Base-by-base conservation (phyloP, 1,139 yeast genomes). In the Magnusiomyces tetraspermus region DNA sequence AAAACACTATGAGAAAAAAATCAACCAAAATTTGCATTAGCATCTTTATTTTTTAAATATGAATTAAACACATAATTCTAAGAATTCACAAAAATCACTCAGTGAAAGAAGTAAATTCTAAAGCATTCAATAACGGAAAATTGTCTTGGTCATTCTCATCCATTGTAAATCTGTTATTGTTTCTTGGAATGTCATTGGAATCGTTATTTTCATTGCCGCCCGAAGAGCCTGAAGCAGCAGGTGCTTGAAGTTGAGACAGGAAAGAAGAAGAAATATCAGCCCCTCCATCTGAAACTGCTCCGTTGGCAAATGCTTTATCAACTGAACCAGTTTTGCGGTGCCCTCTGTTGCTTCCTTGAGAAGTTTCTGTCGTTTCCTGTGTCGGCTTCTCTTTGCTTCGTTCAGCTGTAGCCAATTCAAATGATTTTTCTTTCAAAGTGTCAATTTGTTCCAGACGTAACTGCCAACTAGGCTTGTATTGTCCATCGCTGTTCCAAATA, bases 401-500 rank as follows among this genome's bases (percentile, higher is more conserved):
- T 38, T 38, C 24, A 19, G 23, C n/a, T 6, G 15, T n/a, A 38
- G 24, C 42, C 17, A 38, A 5, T 19, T 38, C 42, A 38, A 5
- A 5, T 19, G 15, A 22, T 15, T 19, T 75, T 28, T 73, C 75
- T 46, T 73, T 71, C 47, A 84, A 66, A n/a, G 67, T 67, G 22
- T 69, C 63, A 48, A 85, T 75, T 59, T 83, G 88, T 53, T 74
- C 77, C 54, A 80, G 76, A 55, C 95, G 70, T 58, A 78, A 80
- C 19, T 79, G 73, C 94, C 95, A 85, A 61, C 77, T 80, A 26
- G 83, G 75, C 8, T 74, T 71, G 63, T 75, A 81, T 49, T 73
- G 71, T 5, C 79, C 82, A 28, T 73, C 71, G 13, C 76, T 70
- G 61, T 83, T 85, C 88, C 92, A 85, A 10, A 83, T 83, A 28